Conservation (phyloP, 2,329 filamentous ascomycete species). For the Penicillium sp. region DNA sequence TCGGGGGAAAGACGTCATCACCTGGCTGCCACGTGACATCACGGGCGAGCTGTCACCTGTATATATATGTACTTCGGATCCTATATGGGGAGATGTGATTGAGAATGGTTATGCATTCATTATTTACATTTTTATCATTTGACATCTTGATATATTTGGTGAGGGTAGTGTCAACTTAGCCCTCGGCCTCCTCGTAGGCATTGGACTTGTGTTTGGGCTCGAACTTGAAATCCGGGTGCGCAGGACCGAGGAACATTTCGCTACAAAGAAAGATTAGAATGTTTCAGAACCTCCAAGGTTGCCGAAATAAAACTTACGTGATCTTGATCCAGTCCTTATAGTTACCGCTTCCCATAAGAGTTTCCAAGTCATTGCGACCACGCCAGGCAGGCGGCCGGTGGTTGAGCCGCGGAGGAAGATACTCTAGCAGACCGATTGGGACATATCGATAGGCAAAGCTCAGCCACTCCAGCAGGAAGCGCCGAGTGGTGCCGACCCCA, state of each 20-base stretch:
- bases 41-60: constrained; percentile 1
- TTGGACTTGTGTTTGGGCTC: constrained; percentile 98
- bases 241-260: constrained; percentile 95
- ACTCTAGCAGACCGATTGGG: constrained; percentile 81
- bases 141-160: neutral
- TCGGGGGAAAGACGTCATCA: constrained; percentile 36
- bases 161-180: constrained; percentile 14
- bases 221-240: constrained; percentile 87
- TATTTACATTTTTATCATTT: too few species aligned
- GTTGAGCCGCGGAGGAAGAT: constrained; percentile 82
- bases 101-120: too few species aligned
- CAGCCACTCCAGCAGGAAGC: constrained; percentile 93
- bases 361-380: constrained; percentile 88
- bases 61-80: constrained; percentile 2
- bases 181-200: constrained; percentile 72
- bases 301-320: constrained; percentile 59
- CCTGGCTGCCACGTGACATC: constrained; percentile 19
- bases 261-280: constrained; percentile 46
- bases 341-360: constrained; percentile 82
- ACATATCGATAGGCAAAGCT: constrained; percentile 92
- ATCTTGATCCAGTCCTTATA: constrained; percentile 99
- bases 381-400: constrained; percentile 81
- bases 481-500: constrained; percentile 82
- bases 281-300: neutral
- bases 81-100: neutral